Conservation (phyloP, 2,329 filamentous ascomycete genomes). For the Eurotiales sp. region DNA sequence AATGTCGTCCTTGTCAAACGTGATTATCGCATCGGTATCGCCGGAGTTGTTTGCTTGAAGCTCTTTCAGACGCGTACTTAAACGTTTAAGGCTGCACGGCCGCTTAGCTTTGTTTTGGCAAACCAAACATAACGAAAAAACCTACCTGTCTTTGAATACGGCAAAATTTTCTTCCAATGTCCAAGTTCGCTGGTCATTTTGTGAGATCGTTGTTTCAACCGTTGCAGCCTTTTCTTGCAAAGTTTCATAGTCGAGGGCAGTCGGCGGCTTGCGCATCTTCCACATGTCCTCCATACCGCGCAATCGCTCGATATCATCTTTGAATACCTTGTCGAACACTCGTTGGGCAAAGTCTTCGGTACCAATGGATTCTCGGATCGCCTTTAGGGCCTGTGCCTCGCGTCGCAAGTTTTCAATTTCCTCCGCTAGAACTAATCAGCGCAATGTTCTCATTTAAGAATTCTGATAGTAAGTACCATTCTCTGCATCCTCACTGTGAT, state of each 20-base stretch:
- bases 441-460: not conserved
- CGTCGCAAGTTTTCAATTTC: constrained; percentile 85
- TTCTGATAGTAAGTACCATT: constrained; percentile 54
- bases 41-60: constrained; percentile 53
- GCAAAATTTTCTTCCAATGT: constrained; percentile 75
- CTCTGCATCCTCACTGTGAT: constrained; percentile 74
- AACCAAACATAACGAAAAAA: not conserved
- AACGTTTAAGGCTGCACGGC: constrained; percentile 58
- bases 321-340: constrained; percentile 92
- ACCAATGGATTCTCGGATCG: constrained; percentile 76
- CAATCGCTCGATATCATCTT: constrained; percentile 75
- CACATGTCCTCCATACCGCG: constrained; percentile 94
- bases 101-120: constrained; percentile 14
- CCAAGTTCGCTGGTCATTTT: constrained; percentile 75
- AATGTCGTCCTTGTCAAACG: constrained; percentile 94
- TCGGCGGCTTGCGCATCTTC: constrained; percentile 74
- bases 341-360: constrained; percentile 70
- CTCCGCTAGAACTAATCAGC: constrained; percentile 46
- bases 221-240: constrained; percentile 53
- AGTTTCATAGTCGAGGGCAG: constrained; percentile 65
- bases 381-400: constrained; percentile 78
- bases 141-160: constrained; percentile 73
- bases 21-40: constrained; percentile 57
- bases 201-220: constrained; percentile 51
- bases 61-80: constrained; percentile 69